Evolutionary conservation across 345 rosid species (phyloP).

Genomic region (Hypericum perforatum): DNA sequence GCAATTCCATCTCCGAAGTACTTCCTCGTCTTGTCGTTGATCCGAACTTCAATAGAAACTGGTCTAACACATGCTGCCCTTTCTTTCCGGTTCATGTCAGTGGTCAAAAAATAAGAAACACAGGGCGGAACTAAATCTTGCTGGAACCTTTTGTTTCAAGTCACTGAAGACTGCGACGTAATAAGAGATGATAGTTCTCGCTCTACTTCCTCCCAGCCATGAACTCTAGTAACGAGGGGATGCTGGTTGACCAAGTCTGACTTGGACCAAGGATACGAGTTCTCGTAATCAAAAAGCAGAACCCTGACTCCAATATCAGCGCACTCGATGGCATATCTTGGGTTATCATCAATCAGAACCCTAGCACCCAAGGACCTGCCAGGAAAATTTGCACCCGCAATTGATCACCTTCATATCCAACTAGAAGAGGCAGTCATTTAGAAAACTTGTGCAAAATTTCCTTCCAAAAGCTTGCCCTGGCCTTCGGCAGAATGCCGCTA

Average conservation of each 20-base stretch:
- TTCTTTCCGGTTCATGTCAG: too few species aligned
- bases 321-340: constrained; percentile 79
- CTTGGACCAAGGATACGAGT: constrained; percentile 93
- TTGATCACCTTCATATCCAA: too few species aligned
- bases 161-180: constrained; percentile 26
- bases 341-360: constrained; percentile 87
- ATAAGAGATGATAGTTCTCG: constrained; percentile 40
- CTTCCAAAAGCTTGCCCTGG: too few species aligned
- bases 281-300: constrained; percentile 87
- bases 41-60: too few species aligned
- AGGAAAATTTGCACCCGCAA: neutral
- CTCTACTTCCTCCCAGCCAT: constrained; percentile 89
- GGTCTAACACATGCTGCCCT: too few species aligned
- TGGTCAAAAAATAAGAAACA: too few species aligned
- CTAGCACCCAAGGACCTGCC: constrained; percentile 79
- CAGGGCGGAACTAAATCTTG: too few species aligned
- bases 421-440: too few species aligned
- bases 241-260: constrained; percentile 45
- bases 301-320: constrained; percentile 80
- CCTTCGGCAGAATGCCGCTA: too few species aligned
- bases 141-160: neutral
- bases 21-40: too few species aligned
- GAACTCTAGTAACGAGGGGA: constrained; percentile 76
- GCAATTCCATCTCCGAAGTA: too few species aligned
- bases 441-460: too few species aligned